Evolutionary conservation across 306 rosid genomes (phyloP), one percentile per base, ranked within the genome.

Genomic region (Astragalus glycyphyllos): DNA sequence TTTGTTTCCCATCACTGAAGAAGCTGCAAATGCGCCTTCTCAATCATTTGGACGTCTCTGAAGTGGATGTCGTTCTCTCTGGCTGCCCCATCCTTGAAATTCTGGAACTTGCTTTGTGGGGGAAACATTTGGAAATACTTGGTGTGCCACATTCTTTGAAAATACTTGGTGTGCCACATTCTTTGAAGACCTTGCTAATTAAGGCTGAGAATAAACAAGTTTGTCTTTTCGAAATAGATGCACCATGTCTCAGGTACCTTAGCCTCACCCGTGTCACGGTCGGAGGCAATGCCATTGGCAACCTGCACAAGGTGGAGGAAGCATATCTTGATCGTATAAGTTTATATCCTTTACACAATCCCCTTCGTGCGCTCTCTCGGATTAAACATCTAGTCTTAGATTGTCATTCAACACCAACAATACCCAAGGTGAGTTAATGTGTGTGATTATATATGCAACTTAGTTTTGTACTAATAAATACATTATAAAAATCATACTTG

Each of bases 351-450:
- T 20, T 69, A 29, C 6, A 53, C 26, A 20, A 3, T n/a, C 14
- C 54, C 32, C 74, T 69, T 4, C 16, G 1, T 4, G 51, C 51
- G 7, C 34, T 69, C 4, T 32, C 51, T 4, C 17, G 53, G 8
- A 12, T n/a, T 7, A 17, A 40, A 2, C 7, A 13, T 7, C 41
- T 69, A 3, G 26, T 41, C 3, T 8, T 69, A 9, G 6, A 3
- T 11, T 5, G 13, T 38, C 40, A 2, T 37, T 69, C 5, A 3
- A 69, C 62, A 20, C 13, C 46, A 20, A n/a, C 67, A 40, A 15
- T 11, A 40, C n/a, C n/a, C n/a, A 53, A n/a, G 60, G 72, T 50
- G 48, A 50, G 2, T 53, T 15, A n/a, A n/a, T n/a, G n/a, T n/a
- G n/a, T n/a, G n/a, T n/a, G 55, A 1, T n/a, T n/a, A n/a, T 55